Conservation (phyloP, 805 yeast genomes). For the Metschnikowia gelsemii region DNA sequence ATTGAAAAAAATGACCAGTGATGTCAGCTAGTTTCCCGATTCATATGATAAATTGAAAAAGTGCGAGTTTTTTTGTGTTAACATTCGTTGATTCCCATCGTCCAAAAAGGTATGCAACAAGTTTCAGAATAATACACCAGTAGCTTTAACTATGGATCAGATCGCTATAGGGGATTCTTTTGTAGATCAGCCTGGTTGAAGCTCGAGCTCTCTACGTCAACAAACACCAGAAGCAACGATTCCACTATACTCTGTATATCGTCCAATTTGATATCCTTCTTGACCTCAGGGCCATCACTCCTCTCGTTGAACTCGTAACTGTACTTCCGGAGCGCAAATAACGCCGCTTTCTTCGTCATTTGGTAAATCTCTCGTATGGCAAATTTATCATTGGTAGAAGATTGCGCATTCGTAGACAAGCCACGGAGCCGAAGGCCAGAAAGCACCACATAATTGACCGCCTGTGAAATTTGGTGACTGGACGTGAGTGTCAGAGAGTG, state of each 20-base stretch:
- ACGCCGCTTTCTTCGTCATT: constrained; percentile 39
- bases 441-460: constrained; percentile 34
- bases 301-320: constrained; percentile 27
- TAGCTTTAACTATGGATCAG: too few species aligned
- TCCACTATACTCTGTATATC: constrained; percentile 43
- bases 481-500: constrained; percentile 23
- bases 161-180: not conserved
- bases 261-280: constrained; percentile 22
- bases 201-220: constrained; percentile 30
- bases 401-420: constrained; percentile 24
- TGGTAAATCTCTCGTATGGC: constrained; percentile 41
- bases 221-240: constrained; percentile 35
- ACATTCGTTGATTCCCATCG: too few species aligned
- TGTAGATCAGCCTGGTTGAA: not conserved
- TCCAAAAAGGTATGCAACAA: too few species aligned
- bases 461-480: constrained; percentile 33
- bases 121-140: too few species aligned
- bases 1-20: too few species aligned
- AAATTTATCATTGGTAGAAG: constrained; percentile 32
- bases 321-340: constrained; percentile 40
- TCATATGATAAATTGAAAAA: too few species aligned
- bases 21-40: too few species aligned
- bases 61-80: too few species aligned
- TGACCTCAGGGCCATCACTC: constrained; percentile 4
- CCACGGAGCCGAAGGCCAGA: constrained; percentile 46